Conservation (phyloP, 192 early-diverging fungal genomes). For the Linnemannia elongata region DNA sequence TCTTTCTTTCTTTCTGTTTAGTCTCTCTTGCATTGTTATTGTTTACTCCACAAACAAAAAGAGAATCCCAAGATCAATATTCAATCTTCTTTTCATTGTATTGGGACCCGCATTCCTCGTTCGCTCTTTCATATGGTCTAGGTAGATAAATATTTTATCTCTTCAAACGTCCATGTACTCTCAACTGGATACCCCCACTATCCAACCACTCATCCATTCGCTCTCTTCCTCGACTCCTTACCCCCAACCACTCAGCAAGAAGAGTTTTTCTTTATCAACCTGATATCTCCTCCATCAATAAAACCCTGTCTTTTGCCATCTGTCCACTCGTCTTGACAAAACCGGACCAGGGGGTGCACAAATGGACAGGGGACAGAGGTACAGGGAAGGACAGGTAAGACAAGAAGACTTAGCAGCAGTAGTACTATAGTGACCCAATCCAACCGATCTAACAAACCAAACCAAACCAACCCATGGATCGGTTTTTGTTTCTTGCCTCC, state of each 20-base stretch:
- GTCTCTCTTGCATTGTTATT: not conserved
- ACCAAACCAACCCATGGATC: not conserved
- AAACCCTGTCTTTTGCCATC: not conserved
- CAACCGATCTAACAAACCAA: not conserved
- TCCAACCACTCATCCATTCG: not conserved
- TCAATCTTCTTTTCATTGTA: not conserved
- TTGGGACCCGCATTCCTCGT: not conserved
- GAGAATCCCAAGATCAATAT: not conserved
- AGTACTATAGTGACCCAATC: not conserved
- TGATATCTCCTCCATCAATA: not conserved
- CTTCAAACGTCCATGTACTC: not conserved
- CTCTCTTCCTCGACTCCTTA: not conserved
- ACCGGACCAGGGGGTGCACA: not conserved
- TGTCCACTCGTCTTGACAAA: not conserved
- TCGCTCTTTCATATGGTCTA: not conserved
- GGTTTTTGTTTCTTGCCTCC: not conserved
- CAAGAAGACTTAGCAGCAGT: not conserved
- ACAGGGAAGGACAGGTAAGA: too few relatives aligned
- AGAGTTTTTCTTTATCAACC: not conserved
- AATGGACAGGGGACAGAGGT: not conserved
- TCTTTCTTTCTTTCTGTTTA: not conserved
- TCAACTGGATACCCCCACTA: not conserved
- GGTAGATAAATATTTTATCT: not conserved
- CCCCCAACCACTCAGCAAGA: slow-evolving; percentile 2
- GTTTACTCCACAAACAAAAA: not conserved